Evolutionary conservation across 805 yeast genomes (phyloP).

Genomic region (Kurtzmaniella fragi): DNA sequence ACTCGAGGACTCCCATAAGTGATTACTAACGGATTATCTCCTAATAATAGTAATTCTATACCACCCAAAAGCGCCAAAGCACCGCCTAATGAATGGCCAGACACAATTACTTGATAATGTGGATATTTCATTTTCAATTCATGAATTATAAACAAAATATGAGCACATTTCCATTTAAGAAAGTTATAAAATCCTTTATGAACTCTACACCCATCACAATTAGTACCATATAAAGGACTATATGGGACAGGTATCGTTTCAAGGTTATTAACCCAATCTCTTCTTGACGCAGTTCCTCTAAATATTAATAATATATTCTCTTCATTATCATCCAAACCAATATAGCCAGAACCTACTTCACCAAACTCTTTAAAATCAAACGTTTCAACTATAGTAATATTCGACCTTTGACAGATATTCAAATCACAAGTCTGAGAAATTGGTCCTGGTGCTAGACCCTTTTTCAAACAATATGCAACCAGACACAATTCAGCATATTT

Average conservation of each 20-base stretch:
- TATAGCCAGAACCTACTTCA: constrained; percentile 50
- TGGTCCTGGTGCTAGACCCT: constrained; percentile 21
- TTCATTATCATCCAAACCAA: constrained; percentile 43
- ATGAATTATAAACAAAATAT: constrained; percentile 32
- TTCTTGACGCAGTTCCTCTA: constrained; percentile 58
- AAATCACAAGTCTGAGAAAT: constrained; percentile 23
- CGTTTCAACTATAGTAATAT: constrained; percentile 33
- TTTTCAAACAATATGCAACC: constrained; percentile 32
- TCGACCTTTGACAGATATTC: constrained; percentile 16
- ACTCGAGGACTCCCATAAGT: constrained; percentile 63
- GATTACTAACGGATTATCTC: constrained; percentile 49
- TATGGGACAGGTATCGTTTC: constrained; percentile 43
- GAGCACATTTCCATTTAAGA: constrained; percentile 34
- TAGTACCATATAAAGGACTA: constrained; percentile 31
- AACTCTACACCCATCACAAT: constrained; percentile 50
- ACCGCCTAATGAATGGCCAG: constrained; percentile 79
- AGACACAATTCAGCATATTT: constrained; percentile 32
- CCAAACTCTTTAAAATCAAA: constrained; percentile 39
- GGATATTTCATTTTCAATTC: constrained; percentile 30
- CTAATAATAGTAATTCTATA: constrained; percentile 52
- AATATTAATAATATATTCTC: constrained; percentile 46
- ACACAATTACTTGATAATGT: constrained; percentile 45
- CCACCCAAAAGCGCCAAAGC: constrained; percentile 64
- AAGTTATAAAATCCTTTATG: constrained; percentile 62
- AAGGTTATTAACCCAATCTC: constrained; percentile 62